Conservation (phyloP, 148 eudicot genomes). For the Bassia scoparia region DNA sequence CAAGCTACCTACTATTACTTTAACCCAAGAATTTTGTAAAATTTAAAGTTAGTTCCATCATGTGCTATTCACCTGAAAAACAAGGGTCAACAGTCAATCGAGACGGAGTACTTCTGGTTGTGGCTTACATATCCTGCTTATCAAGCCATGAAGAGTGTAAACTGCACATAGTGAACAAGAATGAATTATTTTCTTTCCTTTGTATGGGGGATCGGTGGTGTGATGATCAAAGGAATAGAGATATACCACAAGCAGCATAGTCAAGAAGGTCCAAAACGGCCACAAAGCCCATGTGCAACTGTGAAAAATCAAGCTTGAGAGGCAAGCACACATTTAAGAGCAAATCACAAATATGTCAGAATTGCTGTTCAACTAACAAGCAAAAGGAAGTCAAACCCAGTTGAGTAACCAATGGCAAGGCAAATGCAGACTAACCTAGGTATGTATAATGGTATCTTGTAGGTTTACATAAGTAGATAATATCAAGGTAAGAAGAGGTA, state of each 20-base stretch:
- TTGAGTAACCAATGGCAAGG: conserved; percentile 60
- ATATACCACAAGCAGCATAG: conserved; percentile 47
- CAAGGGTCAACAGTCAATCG: conserved; percentile 38
- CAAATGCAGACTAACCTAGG: conserved; percentile 55
- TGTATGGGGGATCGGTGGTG: not conserved
- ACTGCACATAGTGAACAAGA: conserved; percentile 39
- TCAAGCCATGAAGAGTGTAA: conserved; percentile 81
- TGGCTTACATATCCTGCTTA: conserved; percentile 45
- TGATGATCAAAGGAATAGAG: not conserved
- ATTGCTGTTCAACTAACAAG: conserved; percentile 56
- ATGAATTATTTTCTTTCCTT: not conserved
- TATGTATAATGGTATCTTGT: conserved; percentile 78
- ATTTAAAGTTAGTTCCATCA: conserved; percentile 4
- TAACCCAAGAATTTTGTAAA: not conserved
- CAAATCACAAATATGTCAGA: not conserved
- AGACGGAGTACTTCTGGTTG: conserved; percentile 51
- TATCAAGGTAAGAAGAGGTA: not conserved
- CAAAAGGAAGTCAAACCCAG: conserved; percentile 74
- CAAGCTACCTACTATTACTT: conserved; percentile 3
- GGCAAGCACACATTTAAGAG: conserved; percentile 1
- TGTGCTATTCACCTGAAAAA: conserved; percentile 18
- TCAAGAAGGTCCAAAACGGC: conserved; percentile 55
- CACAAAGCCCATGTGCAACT: conserved; percentile 67
- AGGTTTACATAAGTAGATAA: not conserved
- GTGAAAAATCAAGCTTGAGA: conserved; percentile 32